A percentile compares a stretch with the other conserved stretches of the same genome.
Evolutionary conservation across 768 basidiomycete genomes (phyloP).

Genomic region (Tubosaeta sp.): DNA sequence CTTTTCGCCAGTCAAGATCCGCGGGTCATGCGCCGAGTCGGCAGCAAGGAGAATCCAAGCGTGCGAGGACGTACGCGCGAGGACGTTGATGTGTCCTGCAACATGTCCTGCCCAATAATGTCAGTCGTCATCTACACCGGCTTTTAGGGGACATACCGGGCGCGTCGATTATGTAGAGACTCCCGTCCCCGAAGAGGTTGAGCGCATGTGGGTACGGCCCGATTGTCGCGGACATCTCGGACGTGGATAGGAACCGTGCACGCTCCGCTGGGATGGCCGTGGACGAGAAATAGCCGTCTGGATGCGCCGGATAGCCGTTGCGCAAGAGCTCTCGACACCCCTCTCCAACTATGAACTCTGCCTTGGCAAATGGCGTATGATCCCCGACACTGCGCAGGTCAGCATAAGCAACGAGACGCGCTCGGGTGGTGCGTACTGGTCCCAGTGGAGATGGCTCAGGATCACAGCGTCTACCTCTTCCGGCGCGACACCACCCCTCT

Average conservation of each 20-base stretch:
- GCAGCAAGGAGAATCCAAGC: slow-evolving; percentile 55
- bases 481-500: slow-evolving; percentile 44
- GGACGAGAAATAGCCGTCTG: slow-evolving; percentile 28
- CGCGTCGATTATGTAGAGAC: slow-evolving; percentile 53
- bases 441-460: slow-evolving; percentile 53
- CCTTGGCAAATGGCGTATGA: slow-evolving; percentile 39
- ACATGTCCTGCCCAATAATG: slow-evolving; percentile 40
- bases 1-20: slow-evolving; percentile 43
- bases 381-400: slow-evolving; percentile 38
- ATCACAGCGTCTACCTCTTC: slow-evolving; percentile 42
- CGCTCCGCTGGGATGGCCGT: slow-evolving; percentile 37
- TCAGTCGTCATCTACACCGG: not conserved
- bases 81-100: slow-evolving; percentile 49
- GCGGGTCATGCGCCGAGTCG: slow-evolving; percentile 55
- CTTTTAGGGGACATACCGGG: slow-evolving; percentile 30
- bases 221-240: slow-evolving; percentile 34
- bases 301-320: slow-evolving; percentile 41
- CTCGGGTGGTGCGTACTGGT: slow-evolving; percentile 27
- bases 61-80: slow-evolving; percentile 49
- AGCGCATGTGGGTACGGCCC: slow-evolving; percentile 48
- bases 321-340: slow-evolving; percentile 33
- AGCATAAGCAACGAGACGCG: not conserved
- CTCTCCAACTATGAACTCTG: slow-evolving; percentile 46
- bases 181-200: slow-evolving; percentile 57
- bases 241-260: slow-evolving; percentile 34